Evolutionary conservation across 352 stramenopile species (phyloP).

Genomic region (Aphanomyces stellatus): DNA sequence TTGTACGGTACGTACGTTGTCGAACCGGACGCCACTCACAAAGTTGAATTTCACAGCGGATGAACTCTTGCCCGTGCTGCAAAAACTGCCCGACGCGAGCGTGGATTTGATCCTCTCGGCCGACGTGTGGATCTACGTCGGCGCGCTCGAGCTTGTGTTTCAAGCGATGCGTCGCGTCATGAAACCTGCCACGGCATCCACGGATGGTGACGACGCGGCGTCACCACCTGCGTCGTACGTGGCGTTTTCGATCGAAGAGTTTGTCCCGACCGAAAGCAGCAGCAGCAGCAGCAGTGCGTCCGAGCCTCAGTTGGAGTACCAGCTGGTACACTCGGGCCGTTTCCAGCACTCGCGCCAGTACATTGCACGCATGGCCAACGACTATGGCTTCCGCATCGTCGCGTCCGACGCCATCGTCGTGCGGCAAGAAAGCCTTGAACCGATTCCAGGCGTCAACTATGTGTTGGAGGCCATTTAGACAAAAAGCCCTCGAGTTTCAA

Average conservation of each 20-base stretch:
- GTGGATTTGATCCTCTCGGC: slow-evolving; percentile 63
- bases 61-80: slow-evolving; percentile 21
- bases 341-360: slow-evolving; percentile 72
- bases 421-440: slow-evolving; percentile 60
- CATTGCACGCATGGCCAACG: slow-evolving; percentile 34
- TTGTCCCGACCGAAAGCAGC: slow-evolving; percentile 4
- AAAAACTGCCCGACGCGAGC: slow-evolving; percentile 28
- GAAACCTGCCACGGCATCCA: too few species aligned
- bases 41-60: not conserved
- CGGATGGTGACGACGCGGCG: slow-evolving; percentile 25
- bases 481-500: too few species aligned
- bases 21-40: not conserved
- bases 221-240: slow-evolving; percentile 21
- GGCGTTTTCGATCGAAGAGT: slow-evolving; percentile 61
- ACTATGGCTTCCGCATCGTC: slow-evolving; percentile 32
- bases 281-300: not conserved
- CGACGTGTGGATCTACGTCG: slow-evolving; percentile 86
- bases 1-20: slow-evolving; percentile 40
- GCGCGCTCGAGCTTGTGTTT: slow-evolving; percentile 55
- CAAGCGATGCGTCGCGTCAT: slow-evolving; percentile 38
- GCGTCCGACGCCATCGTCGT: slow-evolving; percentile 40
- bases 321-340: slow-evolving; percentile 56
- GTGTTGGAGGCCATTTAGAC: slow-evolving; percentile 25
- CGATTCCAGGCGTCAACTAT: slow-evolving; percentile 60
- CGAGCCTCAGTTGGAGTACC: slow-evolving; percentile 25